A percentile compares a stretch with the other conserved stretches of the same genome.
These are phyloP conservation scores for Lactifluus hygrophoroides DNA, from an alignment of 768 basidiomycete genomes.

Conservation along the genomic window DNA sequence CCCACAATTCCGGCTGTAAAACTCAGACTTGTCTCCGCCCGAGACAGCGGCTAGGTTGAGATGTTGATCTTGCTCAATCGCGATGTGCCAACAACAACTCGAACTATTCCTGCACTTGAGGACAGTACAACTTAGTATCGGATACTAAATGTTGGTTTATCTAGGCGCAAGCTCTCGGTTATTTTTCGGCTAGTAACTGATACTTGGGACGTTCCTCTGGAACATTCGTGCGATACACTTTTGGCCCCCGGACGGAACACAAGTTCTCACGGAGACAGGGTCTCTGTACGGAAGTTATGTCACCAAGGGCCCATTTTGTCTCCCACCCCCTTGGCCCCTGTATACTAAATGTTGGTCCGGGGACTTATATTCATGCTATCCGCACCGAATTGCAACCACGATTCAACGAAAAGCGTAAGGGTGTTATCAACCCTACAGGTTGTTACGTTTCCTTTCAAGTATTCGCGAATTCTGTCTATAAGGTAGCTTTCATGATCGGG, in stretches of 20 bases:
- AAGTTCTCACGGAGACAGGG: background rate
- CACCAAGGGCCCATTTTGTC: background rate
- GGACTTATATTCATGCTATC: background rate
- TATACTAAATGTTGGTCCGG: background rate
- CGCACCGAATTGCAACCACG: background rate
- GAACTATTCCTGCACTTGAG: background rate
- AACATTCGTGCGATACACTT: constrained; percentile 8
- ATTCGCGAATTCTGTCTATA: background rate
- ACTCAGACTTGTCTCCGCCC: background rate
- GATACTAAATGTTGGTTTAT: background rate
- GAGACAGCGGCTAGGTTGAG: background rate
- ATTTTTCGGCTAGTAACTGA: constrained; percentile 12
- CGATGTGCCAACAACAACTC: background rate
- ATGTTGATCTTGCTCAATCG: background rate
- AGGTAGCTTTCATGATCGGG: background rate
- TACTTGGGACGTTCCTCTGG: constrained; percentile 1
- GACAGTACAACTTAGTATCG: background rate
- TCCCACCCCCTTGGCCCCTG: background rate
- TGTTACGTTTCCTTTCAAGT: background rate
- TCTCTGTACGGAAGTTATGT: background rate
- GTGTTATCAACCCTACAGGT: background rate
- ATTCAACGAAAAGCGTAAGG: background rate
- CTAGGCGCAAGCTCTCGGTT: constrained; percentile 1
- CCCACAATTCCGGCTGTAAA: background rate
- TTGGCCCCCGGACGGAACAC: background rate